Percentiles rank a stretch among this genome's conserved stretches.
phyloP scores from a whole-genome alignment of 2,329 filamentous ascomycete species.

The Exophiala spinifera region DNA sequence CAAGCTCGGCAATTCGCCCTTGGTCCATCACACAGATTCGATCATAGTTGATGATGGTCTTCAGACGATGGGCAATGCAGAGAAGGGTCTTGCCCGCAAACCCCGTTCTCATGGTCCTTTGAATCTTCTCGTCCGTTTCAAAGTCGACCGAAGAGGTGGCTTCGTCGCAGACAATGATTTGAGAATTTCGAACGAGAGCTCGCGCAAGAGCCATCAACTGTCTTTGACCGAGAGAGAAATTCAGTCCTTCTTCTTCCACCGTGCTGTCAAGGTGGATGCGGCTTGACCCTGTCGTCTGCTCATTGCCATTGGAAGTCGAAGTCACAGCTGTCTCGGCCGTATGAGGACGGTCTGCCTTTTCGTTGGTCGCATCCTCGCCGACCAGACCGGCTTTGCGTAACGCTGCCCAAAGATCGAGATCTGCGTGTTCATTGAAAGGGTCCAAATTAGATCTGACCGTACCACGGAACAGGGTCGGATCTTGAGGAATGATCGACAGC shows the following conservation, averaged over 20 bases:
- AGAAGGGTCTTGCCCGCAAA: constrained; percentile 85
- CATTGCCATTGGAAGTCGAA: constrained; percentile 23
- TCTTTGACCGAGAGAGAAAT: constrained; percentile 91
- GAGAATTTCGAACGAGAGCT: constrained; percentile 79
- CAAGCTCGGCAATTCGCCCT: constrained; percentile 82
- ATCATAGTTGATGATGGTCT: constrained; percentile 92
- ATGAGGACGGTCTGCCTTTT: constrained; percentile 45
- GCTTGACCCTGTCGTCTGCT: constrained; percentile 25
- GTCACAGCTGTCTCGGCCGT: constrained; percentile 19
- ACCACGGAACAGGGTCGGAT: constrained; percentile 45
- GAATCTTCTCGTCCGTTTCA: constrained; percentile 95
- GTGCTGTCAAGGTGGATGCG: constrained; percentile 77
- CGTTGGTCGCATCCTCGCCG: constrained; percentile 44
- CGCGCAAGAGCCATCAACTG: constrained; percentile 93
- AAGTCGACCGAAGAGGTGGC: constrained; percentile 91
- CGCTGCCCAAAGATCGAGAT: constrained; percentile 48
- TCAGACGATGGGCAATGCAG: constrained; percentile 87
- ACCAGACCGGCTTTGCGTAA: constrained; percentile 47
- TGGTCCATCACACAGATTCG: constrained; percentile 95
- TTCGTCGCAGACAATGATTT: constrained; percentile 96
- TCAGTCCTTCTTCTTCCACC: constrained; percentile 92
- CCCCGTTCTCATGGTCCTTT: constrained; percentile 77
- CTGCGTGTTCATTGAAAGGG: constrained; percentile 45
- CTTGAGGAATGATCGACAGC: constrained; percentile 46
- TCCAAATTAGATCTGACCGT: constrained; percentile 46